These are phyloP conservation scores for Calendula officinalis DNA, from an alignment of 129 eudicot genomes.

Conservation along the genomic window DNA sequence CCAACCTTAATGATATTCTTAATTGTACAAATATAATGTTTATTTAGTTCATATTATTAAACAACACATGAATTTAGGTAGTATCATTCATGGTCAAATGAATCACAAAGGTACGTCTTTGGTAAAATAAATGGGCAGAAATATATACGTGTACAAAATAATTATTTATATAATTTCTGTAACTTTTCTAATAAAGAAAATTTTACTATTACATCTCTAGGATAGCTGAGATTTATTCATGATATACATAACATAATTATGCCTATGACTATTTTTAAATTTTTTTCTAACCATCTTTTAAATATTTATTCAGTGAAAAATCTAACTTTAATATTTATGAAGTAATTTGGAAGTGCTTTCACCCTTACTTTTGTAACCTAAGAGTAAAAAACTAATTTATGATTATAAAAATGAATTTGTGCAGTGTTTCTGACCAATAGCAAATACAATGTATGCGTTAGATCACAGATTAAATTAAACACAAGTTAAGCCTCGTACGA, in stretches of 20 bases:
- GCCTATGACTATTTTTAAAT: not conserved
- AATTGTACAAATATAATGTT: not conserved
- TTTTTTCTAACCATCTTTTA: too few species aligned
- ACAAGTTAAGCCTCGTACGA: slow-evolving; percentile 35
- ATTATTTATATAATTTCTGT: not conserved
- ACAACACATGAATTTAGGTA: not conserved
- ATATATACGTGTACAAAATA: slow-evolving; percentile 6
- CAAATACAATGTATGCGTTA: slow-evolving; percentile 22
- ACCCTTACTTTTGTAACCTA: too few species aligned
- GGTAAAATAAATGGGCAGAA: slow-evolving; percentile 7
- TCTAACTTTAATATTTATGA: too few species aligned
- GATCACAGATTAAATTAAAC: slow-evolving; percentile 18
- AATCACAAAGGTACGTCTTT: not conserved
- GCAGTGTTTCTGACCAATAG: slow-evolving; percentile 24
- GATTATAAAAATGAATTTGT: slow-evolving; percentile 13
- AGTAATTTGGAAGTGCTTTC: too few species aligned
- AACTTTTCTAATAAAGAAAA: not conserved
- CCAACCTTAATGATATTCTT: not conserved
- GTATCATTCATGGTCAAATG: slow-evolving; percentile 17
- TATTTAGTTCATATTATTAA: not conserved
- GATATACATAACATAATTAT: too few species aligned
- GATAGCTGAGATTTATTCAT: too few species aligned
- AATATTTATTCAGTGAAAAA: too few species aligned
- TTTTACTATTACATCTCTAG: not conserved
- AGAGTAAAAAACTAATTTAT: not conserved